A percentile compares a stretch with the other conserved stretches of the same genome.
Evolutionary conservation across 2,329 filamentous ascomycete genomes (phyloP).

Genomic region (Periconia digitata): DNA sequence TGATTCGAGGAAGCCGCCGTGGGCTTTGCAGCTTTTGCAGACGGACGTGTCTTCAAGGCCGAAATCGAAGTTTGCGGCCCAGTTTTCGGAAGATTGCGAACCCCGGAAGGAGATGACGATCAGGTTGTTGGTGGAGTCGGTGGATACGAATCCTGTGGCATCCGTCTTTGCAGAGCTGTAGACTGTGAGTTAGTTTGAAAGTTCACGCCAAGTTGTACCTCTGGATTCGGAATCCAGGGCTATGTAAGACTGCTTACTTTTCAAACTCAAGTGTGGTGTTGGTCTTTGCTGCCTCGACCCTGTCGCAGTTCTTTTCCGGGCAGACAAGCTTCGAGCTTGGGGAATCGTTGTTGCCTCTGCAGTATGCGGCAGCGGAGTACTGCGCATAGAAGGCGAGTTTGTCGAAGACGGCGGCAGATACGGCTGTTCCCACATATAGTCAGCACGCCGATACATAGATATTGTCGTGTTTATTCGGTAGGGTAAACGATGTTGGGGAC

Average conservation of each 20-base stretch:
- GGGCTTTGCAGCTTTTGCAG: conserved; percentile 53
- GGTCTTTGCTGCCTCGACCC: conserved; percentile 51
- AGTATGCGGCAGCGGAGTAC: conserved; percentile 58
- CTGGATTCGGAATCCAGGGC: not conserved
- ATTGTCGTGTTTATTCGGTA: no score
- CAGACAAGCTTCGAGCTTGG: conserved; percentile 49
- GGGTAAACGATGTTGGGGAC: no score
- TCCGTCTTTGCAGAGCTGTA: conserved; percentile 41
- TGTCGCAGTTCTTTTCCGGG: conserved; percentile 49
- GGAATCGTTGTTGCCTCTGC: conserved; percentile 51
- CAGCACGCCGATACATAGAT: no score
- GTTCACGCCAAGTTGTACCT: not conserved
- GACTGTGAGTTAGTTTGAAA: not conserved
- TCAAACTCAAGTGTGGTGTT: conserved; percentile 52
- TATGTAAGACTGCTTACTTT: conserved; percentile 38
- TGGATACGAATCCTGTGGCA: conserved; percentile 51
- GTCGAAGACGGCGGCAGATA: conserved; percentile 45
- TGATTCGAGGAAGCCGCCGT: conserved; percentile 61
- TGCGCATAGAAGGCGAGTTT: conserved; percentile 53
- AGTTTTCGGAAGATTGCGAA: conserved; percentile 61
- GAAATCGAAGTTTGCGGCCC: conserved; percentile 58
- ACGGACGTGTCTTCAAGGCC: conserved; percentile 44
- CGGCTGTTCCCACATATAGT: conserved; percentile 20
- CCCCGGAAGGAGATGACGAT: conserved; percentile 66
- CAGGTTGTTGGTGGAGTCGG: conserved; percentile 50